Conservation (phyloP, 352 stramenopile species). For the Pythium sp. region DNA sequence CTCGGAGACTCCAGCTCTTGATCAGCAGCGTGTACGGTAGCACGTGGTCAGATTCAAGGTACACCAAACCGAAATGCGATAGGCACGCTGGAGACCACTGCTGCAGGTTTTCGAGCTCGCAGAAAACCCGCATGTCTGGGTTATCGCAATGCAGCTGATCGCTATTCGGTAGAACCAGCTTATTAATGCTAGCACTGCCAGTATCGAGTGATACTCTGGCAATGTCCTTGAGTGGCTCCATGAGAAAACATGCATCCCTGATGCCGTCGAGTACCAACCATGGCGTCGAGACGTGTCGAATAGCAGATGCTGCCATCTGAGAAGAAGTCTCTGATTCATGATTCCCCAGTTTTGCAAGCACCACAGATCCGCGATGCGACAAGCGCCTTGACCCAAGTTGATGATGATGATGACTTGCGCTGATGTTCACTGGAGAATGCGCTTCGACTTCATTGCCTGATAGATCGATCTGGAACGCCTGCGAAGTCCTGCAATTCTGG, state of each 20-base stretch:
- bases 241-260: conserved; percentile 23
- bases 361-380: conserved; percentile 13
- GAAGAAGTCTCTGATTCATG: background rate
- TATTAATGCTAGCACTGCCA: conserved; percentile 11
- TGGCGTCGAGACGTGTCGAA: conserved; percentile 6
- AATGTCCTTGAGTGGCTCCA: conserved; percentile 40
- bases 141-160: conserved; percentile 48
- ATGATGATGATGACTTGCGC: background rate
- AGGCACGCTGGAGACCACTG: conserved; percentile 53
- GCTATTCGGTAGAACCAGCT: conserved; percentile 46
- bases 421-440: background rate
- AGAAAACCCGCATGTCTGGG: conserved; percentile 44
- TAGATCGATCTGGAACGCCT: background rate
- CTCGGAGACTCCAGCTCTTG: conserved; percentile 49
- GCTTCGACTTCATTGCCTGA: background rate
- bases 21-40: conserved; percentile 65
- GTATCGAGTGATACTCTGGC: conserved; percentile 6
- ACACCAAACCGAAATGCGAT: conserved; percentile 55
- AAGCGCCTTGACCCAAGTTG: background rate
- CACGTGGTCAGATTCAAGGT: conserved; percentile 44
- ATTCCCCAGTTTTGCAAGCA: conserved; percentile 7
- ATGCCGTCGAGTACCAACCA: conserved; percentile 73
- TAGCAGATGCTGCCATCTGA: no score
- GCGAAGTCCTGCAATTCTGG: conserved; percentile 28
- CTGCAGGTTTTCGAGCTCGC: conserved; percentile 44